phyloP scores from a whole-genome alignment of 305 asterid genomes.

The Stenogyne calaminthoides region DNA sequence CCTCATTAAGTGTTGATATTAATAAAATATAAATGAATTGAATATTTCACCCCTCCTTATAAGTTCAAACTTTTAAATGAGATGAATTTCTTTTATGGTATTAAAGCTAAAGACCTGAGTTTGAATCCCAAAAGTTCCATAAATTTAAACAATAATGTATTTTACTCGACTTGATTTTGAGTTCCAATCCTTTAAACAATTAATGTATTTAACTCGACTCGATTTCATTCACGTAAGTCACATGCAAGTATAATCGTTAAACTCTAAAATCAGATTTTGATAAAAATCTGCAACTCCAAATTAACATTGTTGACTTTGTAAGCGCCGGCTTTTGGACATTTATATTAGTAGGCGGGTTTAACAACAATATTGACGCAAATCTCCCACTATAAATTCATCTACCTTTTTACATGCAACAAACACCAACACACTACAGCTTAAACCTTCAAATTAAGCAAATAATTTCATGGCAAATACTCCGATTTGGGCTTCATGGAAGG shows the following conservation, averaged over 20 bases:
- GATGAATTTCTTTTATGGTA: too few species aligned
- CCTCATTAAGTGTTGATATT: too few species aligned
- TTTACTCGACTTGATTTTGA: too few species aligned
- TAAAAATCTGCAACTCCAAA: background rate
- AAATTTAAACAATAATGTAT: too few species aligned
- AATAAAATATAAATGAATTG: too few species aligned
- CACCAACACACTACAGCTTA: background rate
- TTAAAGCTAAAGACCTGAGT: too few species aligned
- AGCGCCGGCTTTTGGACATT: slow-evolving; percentile 33
- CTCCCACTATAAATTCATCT: slow-evolving; percentile 27
- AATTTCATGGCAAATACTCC: slow-evolving; percentile 27
- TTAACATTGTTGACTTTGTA: background rate
- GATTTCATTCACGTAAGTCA: too few species aligned
- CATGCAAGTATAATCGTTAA: background rate
- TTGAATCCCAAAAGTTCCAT: too few species aligned
- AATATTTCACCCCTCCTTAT: too few species aligned
- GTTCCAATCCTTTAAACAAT: too few species aligned
- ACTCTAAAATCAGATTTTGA: background rate
- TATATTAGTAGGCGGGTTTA: slow-evolving; percentile 32
- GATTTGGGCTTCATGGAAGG: slow-evolving; percentile 29
- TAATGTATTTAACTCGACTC: too few species aligned
- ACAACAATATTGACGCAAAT: slow-evolving; percentile 23
- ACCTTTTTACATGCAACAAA: slow-evolving; percentile 19
- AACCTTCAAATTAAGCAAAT: background rate
- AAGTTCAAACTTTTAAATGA: too few species aligned